Percentiles rank a stretch among this genome's conserved stretches.
Conservation (phyloP, 2,329 filamentous ascomycete species). For the Nakataea oryzae region DNA sequence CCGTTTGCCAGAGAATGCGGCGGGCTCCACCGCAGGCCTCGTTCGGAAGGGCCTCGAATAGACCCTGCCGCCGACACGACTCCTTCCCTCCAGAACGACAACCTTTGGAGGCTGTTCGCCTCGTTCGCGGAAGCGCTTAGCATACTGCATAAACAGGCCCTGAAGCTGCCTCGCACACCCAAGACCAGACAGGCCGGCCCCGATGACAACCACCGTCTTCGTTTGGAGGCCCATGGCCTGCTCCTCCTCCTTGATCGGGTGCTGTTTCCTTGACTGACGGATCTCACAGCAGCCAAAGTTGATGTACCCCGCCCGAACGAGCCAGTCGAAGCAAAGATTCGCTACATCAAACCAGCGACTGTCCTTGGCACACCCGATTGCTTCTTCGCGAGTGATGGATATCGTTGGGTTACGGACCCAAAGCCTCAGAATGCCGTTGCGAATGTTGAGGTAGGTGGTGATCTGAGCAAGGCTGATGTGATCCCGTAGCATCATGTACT, state of each 20-base stretch:
- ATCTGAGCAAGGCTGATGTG: slow-evolving; percentile 83
- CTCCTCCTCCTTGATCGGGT: slow-evolving; percentile 9
- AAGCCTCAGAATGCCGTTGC: slow-evolving; percentile 83
- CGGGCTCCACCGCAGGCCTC: neutral
- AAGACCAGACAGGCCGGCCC: slow-evolving; percentile 88
- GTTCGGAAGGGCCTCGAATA: slow-evolving; percentile 63
- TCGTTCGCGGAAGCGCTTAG: slow-evolving; percentile 51
- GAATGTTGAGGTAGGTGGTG: slow-evolving; percentile 90
- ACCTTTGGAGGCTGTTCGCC: slow-evolving; percentile 64
- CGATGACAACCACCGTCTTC: slow-evolving; percentile 76
- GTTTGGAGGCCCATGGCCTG: slow-evolving; percentile 25
- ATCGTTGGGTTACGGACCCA: slow-evolving; percentile 84
- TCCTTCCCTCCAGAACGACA: slow-evolving; percentile 75
- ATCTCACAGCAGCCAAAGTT: slow-evolving; percentile 88
- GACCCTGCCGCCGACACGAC: slow-evolving; percentile 80
- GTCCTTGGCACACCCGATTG: slow-evolving; percentile 82
- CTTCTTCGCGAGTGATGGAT: slow-evolving; percentile 72
- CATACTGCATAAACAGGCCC: slow-evolving; percentile 72
- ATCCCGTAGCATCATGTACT: slow-evolving; percentile 69
- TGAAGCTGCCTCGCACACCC: slow-evolving; percentile 88
- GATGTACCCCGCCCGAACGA: slow-evolving; percentile 83
- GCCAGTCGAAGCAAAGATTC: slow-evolving; percentile 84
- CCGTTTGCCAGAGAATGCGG: slow-evolving; percentile 23
- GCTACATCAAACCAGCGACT: slow-evolving; percentile 82
- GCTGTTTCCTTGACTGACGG: slow-evolving; percentile 33